Percentiles rank a stretch among this genome's conserved stretches.
phyloP scores from a whole-genome alignment of 1,284 basidiomycete species.

The Trametes hirsuta region DNA sequence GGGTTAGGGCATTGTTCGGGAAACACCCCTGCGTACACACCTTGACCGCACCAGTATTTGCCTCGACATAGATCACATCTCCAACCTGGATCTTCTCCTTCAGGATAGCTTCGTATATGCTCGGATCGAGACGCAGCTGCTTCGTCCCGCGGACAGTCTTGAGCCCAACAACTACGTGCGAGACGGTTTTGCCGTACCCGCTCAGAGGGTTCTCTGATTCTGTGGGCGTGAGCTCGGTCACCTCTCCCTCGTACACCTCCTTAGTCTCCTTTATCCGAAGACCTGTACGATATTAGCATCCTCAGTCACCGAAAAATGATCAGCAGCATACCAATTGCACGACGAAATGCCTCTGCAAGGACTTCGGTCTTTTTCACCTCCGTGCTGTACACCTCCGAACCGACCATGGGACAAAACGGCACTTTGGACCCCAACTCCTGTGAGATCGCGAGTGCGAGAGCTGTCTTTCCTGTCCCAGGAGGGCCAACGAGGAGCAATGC shows the following conservation, averaged over 20 bases:
- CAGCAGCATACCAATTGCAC: constrained; percentile 85
- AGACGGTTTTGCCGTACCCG: constrained; percentile 98
- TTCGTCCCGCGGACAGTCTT: constrained; percentile 99
- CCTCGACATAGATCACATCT: constrained; percentile 97
- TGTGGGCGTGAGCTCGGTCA: constrained; percentile 94
- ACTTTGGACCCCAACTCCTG: constrained; percentile 96
- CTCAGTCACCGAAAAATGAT: neutral
- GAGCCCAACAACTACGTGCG: constrained; percentile 94
- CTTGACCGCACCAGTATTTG: constrained; percentile 95
- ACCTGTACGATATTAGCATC: constrained; percentile 49
- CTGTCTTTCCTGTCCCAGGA: constrained; percentile 95
- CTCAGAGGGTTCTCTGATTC: constrained; percentile 95
- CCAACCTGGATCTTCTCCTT: constrained; percentile 98
- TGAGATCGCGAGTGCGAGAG: constrained; percentile 90
- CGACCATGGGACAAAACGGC: constrained; percentile 98
- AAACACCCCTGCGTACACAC: constrained; percentile 42
- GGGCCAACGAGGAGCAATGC: constrained; percentile 88
- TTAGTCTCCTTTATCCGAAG: constrained; percentile 98
- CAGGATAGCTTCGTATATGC: constrained; percentile 95
- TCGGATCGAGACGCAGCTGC: constrained; percentile 93
- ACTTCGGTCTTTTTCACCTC: constrained; percentile 99
- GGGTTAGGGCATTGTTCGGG: constrained; percentile 2
- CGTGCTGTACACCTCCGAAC: constrained; percentile 94
- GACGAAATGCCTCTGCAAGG: constrained; percentile 91
- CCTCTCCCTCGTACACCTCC: constrained; percentile 98